Conservation (phyloP, 345 rosid species). For the Eucalyptus virginea region DNA sequence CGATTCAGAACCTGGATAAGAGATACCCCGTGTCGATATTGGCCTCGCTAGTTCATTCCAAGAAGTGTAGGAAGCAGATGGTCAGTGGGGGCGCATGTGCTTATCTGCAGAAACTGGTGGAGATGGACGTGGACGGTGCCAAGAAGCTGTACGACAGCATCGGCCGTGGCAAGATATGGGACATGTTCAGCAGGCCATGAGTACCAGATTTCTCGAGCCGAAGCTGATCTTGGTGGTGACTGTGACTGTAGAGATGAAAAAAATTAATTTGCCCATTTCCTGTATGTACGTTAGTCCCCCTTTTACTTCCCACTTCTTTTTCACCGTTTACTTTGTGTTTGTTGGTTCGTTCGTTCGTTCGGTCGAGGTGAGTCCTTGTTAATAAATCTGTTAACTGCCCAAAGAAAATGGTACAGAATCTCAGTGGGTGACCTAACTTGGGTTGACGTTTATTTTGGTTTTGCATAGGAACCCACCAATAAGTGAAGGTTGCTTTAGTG, state of each 20-base stretch:
- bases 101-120: slow-evolving; percentile 66
- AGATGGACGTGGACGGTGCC: slow-evolving; percentile 73
- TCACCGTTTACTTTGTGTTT: background rate
- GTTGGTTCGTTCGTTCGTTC: background rate
- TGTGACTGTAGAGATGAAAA: background rate
- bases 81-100: slow-evolving; percentile 60
- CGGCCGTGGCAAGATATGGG: slow-evolving; percentile 75
- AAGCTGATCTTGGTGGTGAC: background rate
- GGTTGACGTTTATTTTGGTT: background rate
- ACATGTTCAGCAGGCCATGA: slow-evolving; percentile 20
- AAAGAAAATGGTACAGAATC: background rate
- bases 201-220: background rate
- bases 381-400: background rate
- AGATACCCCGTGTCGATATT: slow-evolving; percentile 43
- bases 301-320: background rate
- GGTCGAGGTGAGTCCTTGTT: slow-evolving; percentile 23
- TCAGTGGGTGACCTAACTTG: background rate
- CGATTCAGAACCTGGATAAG: slow-evolving; percentile 43
- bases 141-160: slow-evolving; percentile 65
- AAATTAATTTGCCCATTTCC: background rate
- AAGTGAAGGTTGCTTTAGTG: background rate
- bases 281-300: background rate
- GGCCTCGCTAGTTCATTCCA: slow-evolving; percentile 52
- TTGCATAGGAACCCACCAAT: background rate
- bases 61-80: slow-evolving; percentile 70